Evolutionary conservation across 805 yeast genomes (phyloP).

Genomic region (Allodekkera sacchari): DNA sequence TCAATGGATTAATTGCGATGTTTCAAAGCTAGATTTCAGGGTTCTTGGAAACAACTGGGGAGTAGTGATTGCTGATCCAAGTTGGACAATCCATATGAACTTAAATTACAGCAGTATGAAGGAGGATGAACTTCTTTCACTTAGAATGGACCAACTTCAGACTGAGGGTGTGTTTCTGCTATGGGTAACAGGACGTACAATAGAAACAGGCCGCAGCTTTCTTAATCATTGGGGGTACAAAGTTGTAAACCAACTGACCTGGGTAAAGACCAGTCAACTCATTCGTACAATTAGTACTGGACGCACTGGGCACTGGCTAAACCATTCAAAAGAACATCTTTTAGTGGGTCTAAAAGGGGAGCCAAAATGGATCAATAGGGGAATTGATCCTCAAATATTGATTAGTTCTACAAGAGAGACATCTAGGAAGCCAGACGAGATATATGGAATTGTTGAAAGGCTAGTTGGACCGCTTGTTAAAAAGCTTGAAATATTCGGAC

Average conservation of each 20-base stretch:
- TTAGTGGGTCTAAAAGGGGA: conserved; percentile 79
- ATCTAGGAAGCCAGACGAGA: conserved; percentile 85
- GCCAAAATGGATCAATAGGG: conserved; percentile 60
- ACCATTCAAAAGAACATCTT: conserved; percentile 88
- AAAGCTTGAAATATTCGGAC: conserved; percentile 83
- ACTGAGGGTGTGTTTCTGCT: conserved; percentile 75
- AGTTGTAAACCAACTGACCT: conserved; percentile 70
- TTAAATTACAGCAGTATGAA: conserved; percentile 68
- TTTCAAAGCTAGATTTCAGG: conserved; percentile 60
- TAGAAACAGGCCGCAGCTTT: conserved; percentile 78
- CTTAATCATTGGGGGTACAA: conserved; percentile 75
- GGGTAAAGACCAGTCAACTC: conserved; percentile 88
- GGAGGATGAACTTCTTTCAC: conserved; percentile 60
- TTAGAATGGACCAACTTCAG: conserved; percentile 64
- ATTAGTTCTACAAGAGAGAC: conserved; percentile 85
- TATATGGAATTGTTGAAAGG: conserved; percentile 78
- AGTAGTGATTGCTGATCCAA: conserved; percentile 85
- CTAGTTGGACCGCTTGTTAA: conserved; percentile 70
- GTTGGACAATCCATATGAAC: conserved; percentile 95
- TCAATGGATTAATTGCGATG: conserved; percentile 87
- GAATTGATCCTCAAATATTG: conserved; percentile 66
- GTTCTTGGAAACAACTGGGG: conserved; percentile 68
- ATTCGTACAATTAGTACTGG: conserved; percentile 90
- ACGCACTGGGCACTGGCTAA: conserved; percentile 94
- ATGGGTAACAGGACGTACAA: conserved; percentile 95